Percentiles rank a stretch among this genome's conserved stretches.
Evolutionary conservation across 208 protist species (phyloP).

Genomic region (Acanthamoeba lugdunensis): DNA sequence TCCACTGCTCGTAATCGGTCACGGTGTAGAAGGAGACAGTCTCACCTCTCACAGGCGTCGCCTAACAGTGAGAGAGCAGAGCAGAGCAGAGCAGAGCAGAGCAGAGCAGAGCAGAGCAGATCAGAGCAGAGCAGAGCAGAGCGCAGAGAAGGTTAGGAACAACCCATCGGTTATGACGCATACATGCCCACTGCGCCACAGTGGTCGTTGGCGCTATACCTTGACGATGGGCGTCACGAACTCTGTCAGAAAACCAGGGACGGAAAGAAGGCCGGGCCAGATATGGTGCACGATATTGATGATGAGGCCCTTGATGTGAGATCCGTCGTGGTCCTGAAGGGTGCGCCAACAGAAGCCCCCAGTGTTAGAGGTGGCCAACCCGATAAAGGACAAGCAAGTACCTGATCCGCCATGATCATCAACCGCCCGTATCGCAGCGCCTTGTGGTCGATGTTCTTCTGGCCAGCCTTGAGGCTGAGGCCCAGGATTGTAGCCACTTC

Average conservation of each 20-base stretch:
- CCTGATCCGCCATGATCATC: conserved; percentile 99
- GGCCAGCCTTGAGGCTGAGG: conserved; percentile 89
- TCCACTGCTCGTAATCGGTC: conserved; percentile 95
- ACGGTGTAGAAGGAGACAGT: conserved; percentile 98
- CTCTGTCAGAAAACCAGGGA: conserved; percentile 96
- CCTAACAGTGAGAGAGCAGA: conserved; percentile 76
- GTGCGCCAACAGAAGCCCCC: conserved; percentile 3
- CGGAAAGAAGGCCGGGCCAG: conserved; percentile 97
- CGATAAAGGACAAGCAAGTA: background rate
- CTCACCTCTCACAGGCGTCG: conserved; percentile 84
- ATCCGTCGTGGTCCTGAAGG: conserved; percentile 98
- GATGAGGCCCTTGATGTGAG: conserved; percentile 99
- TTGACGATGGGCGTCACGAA: conserved; percentile 95
- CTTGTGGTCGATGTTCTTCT: conserved; percentile 86
- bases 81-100: background rate
- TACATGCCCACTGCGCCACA: too few relatives aligned
- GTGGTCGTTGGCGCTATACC: background rate
- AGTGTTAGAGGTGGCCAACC: conserved; percentile 13
- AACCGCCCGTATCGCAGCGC: conserved; percentile 98
- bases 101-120: background rate
- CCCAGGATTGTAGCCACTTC: conserved; percentile 85
- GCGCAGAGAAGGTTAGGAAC: too few relatives aligned
- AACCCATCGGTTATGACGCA: too few relatives aligned
- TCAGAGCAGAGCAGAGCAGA: too few relatives aligned
- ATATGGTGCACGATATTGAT: conserved; percentile 99